Evolutionary conservation across 2,329 filamentous ascomycete species (phyloP).

Genomic region (Apiospora pterosperma): DNA sequence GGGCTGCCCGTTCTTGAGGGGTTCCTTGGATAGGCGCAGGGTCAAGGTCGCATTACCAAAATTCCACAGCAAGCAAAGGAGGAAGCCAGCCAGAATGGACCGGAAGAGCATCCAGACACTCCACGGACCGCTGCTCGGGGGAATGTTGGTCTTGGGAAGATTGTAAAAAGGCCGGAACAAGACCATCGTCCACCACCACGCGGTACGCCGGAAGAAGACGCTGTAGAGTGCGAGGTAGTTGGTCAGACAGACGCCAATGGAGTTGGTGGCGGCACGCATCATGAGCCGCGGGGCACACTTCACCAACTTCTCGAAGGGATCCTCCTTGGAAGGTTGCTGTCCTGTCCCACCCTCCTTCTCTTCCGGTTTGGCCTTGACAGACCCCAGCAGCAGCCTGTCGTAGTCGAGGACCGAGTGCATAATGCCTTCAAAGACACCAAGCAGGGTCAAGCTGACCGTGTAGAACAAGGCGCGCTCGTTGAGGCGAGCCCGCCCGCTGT

Average conservation of each 20-base stretch:
- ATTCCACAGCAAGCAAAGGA: constrained; percentile 74
- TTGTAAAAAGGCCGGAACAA: constrained; percentile 72
- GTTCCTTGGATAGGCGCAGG: constrained; percentile 74
- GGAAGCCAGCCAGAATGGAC: constrained; percentile 57
- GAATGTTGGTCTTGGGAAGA: constrained; percentile 68
- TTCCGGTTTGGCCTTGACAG: constrained; percentile 24
- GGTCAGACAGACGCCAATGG: constrained; percentile 33
- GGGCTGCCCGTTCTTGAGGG: constrained; percentile 79
- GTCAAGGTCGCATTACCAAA: constrained; percentile 75
- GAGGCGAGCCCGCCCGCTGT: constrained; percentile 64
- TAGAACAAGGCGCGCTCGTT: constrained; percentile 88
- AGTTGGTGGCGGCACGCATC: constrained; percentile 22
- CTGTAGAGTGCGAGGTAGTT: constrained; percentile 56
- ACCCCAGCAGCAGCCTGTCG: constrained; percentile 59
- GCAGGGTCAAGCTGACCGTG: constrained; percentile 63
- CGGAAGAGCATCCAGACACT: constrained; percentile 53
- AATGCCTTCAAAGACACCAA: constrained; percentile 67
- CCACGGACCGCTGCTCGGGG: constrained; percentile 55
- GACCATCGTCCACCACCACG: constrained; percentile 68
- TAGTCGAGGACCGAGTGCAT: constrained; percentile 71
- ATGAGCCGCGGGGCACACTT: constrained; percentile 33
- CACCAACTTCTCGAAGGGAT: constrained; percentile 34
- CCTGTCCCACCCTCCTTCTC: constrained; percentile 14
- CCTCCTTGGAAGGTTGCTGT: constrained; percentile 6
- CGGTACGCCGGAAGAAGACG: constrained; percentile 56